Evolutionary conservation across 495 filamentous ascomycete genomes (phyloP).

Genomic region (Hypoxylon lenormandii): DNA sequence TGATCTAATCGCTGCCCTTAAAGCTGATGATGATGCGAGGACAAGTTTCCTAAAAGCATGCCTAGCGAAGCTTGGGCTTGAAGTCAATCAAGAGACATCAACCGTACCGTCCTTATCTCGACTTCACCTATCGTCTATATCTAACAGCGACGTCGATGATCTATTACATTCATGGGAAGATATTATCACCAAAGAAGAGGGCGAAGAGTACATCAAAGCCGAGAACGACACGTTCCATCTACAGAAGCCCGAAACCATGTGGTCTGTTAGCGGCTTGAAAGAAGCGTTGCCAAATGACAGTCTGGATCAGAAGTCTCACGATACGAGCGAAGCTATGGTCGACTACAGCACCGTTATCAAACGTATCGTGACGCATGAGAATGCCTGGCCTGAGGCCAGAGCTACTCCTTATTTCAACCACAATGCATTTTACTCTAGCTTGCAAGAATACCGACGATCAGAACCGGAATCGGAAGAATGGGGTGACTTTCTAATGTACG

Average conservation of each 20-base stretch:
- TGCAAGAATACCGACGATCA: slow-evolving; percentile 72
- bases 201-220: slow-evolving; percentile 80
- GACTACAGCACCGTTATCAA: slow-evolving; percentile 83
- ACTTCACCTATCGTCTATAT: slow-evolving; percentile 81
- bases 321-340: slow-evolving; percentile 67
- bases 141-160: slow-evolving; percentile 71
- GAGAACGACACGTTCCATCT: slow-evolving; percentile 89
- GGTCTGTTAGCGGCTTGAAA: slow-evolving; percentile 63
- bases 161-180: slow-evolving; percentile 75
- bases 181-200: slow-evolving; percentile 73
- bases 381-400: slow-evolving; percentile 74
- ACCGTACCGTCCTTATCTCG: slow-evolving; percentile 84
- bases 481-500: slow-evolving; percentile 84
- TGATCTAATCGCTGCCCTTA: slow-evolving; percentile 73
- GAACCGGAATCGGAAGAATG: slow-evolving; percentile 70
- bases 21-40: slow-evolving; percentile 76
- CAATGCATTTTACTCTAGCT: slow-evolving; percentile 77
- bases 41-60: slow-evolving; percentile 84
- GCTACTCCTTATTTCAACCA: slow-evolving; percentile 92
- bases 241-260: slow-evolving; percentile 69
- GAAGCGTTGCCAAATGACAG: slow-evolving; percentile 51
- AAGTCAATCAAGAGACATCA: slow-evolving; percentile 75
- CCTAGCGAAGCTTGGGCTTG: slow-evolving; percentile 82
- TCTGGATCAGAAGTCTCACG: slow-evolving; percentile 41
- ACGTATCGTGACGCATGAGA: slow-evolving; percentile 75